Conservation (phyloP, 2,329 filamentous ascomycete genomes). For the Bimuria novae-zelandiae region DNA sequence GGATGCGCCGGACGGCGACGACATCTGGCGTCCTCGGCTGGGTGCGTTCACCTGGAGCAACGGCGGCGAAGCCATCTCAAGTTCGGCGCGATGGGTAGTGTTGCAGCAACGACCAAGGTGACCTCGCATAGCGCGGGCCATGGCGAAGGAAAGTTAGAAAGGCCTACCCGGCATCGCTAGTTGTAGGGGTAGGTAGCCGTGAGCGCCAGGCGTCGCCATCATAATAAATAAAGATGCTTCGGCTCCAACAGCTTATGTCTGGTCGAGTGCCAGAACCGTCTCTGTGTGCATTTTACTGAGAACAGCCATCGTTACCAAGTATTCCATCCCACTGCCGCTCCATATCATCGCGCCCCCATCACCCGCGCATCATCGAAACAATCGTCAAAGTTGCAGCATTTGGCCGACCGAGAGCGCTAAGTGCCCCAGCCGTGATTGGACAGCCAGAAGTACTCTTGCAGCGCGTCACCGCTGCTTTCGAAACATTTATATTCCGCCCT, state of each 20-base stretch:
- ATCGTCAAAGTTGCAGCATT: constrained; percentile 14
- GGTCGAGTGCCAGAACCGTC: neutral
- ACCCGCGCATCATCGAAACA: constrained; percentile 5
- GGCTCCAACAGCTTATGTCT: neutral
- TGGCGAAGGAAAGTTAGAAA: neutral
- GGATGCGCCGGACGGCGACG: too few species aligned
- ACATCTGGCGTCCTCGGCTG: too few species aligned
- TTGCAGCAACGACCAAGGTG: neutral
- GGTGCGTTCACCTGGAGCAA: too few species aligned
- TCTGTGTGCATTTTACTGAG: neutral
- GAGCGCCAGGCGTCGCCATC: neutral
- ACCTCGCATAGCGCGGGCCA: constrained; percentile 1
- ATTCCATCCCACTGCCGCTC: neutral
- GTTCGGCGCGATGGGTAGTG: neutral
- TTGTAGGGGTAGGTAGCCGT: neutral
- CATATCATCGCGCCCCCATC: neutral
- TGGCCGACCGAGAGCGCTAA: constrained; percentile 6
- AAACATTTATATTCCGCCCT: constrained; percentile 9
- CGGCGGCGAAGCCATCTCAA: neutral
- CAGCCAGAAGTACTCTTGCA: neutral
- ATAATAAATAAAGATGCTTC: neutral
- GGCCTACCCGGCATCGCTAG: neutral
- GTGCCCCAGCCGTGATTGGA: constrained; percentile 8
- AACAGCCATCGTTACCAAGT: neutral
- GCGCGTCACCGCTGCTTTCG: constrained; percentile 9